Conservation (phyloP, 2,329 filamentous ascomycete species). For the Nigrospora sphaerica region DNA sequence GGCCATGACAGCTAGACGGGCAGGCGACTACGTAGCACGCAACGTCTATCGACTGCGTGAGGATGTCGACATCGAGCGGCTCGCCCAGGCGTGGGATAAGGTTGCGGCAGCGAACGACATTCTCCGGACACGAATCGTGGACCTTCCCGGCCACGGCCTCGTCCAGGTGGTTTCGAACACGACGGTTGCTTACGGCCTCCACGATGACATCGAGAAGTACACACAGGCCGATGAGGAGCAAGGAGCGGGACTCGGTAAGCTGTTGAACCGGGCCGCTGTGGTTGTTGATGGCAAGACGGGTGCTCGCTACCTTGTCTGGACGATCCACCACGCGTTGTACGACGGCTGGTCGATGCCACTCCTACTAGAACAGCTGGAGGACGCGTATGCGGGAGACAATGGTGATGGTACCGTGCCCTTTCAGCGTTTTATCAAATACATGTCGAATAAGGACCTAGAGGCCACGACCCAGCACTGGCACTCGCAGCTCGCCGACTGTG, state of each 20-base stretch:
- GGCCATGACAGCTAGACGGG: conserved; percentile 12
- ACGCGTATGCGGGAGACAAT: neutral
- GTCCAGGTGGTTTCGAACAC: conserved; percentile 14
- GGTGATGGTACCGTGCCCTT: neutral
- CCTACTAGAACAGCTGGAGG: neutral
- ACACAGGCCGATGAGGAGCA: no score
- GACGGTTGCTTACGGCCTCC: no score
- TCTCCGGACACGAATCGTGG: neutral
- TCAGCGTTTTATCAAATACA: neutral
- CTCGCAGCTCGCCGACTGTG: neutral
- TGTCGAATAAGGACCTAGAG: neutral
- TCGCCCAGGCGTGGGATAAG: neutral
- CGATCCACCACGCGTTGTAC: conserved; percentile 1
- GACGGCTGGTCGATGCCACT: neutral
- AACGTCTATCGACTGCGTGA: conserved; percentile 2
- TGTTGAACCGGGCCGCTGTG: conserved; percentile 6
- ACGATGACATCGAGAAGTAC: no score
- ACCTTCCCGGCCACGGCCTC: neutral
- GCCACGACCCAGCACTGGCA: neutral
- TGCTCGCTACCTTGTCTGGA: neutral
- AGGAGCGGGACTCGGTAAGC: conserved; percentile 24
- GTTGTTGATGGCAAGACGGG: neutral
- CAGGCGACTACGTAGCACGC: conserved; percentile 18
- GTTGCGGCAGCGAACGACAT: neutral
- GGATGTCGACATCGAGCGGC: conserved; percentile 1